A percentile compares a stretch with the other conserved stretches of the same genome.
Conservation (phyloP, 2,329 filamentous ascomycete genomes). For the Aspergillus flavus region DNA sequence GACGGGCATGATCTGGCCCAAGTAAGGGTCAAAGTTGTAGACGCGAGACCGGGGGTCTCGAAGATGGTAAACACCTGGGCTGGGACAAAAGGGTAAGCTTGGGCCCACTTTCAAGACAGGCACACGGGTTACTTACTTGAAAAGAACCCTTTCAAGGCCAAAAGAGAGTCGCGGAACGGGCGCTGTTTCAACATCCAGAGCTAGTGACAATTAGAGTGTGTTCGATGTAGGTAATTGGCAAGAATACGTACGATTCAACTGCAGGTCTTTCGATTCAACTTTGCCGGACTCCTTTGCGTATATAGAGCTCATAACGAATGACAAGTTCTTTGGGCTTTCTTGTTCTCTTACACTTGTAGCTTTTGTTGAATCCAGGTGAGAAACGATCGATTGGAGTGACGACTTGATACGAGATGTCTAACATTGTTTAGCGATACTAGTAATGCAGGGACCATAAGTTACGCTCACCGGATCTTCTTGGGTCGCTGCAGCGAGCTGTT, state of each 20-base stretch:
- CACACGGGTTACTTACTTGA: conserved; percentile 62
- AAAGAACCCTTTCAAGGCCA: conserved; percentile 84
- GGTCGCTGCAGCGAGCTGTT: background rate
- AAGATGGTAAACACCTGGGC: conserved; percentile 82
- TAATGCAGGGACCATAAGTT: too few relatives aligned
- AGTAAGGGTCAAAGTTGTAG: conserved; percentile 96
- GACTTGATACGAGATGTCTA: conserved; percentile 10
- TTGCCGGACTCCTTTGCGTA: conserved; percentile 9
- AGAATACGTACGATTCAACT: conserved; percentile 18
- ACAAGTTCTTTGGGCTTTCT: conserved; percentile 12
- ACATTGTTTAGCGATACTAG: background rate
- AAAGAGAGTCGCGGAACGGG: conserved; percentile 68
- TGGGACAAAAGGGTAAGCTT: conserved; percentile 25
- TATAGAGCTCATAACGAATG: conserved; percentile 17
- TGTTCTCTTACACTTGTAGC: background rate
- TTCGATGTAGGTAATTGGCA: background rate
- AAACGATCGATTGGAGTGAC: conserved; percentile 8
- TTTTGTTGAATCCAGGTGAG: conserved; percentile 5
- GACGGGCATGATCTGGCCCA: conserved; percentile 90
- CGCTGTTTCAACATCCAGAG: conserved; percentile 48
- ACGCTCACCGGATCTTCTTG: conserved; percentile 6
- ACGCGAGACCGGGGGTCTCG: conserved; percentile 86
- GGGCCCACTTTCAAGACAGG: background rate
- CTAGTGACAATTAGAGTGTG: conserved; percentile 24
- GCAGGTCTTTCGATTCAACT: conserved; percentile 4